Base-by-base conservation (phyloP, 169 alveolate species). In the Plasmodium billcollinsi region DNA sequence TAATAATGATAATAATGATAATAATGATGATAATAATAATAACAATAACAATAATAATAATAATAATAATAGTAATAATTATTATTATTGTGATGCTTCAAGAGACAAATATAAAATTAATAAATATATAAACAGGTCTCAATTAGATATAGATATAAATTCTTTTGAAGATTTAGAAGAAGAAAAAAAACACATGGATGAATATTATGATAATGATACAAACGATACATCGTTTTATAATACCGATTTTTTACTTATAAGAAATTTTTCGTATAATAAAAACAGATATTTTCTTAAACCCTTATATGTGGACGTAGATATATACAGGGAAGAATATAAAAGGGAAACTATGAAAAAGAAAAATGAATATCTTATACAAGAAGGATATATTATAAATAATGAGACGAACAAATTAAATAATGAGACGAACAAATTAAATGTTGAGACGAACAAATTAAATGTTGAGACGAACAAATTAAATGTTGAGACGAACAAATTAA, bases 181-280 rank as follows among this genome's bases (percentile, higher is more conserved):
- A 4, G 33, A 39, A 2, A 72, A 26, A 20, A 59, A 39, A 74
- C 7, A 50, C 15, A 74, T 18, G 47, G 47, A 39, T 39, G 47
- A 39, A 39, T 39, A 39, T 11, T 3, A 49, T 2, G 1, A 26
- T 61, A 18, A 59, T 29, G 26, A 18, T 18, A 4, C 21, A 47
- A 8, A 6, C 67, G 14, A 9, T 11, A n/a, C 62, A n/a, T 52
- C 62, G 11, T 83, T 83, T 56, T 83, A 83, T 54, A 18, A 83
- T 12, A 69, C 91, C 15, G 91, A 83, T 26, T 83, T 83, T 15
- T 49, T 83, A 21, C 91, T 83, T 26, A 56, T 83, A 83, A 67
- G 91, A 59, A 83, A 47, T 72, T 6, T 56, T 9, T 29, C 49
- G 14, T 45, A 43, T n/a, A 43, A 15, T 12, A 6, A 21, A 15